These are phyloP conservation scores for Lactarius psammicola DNA, from an alignment of 768 basidiomycete genomes.

Conservation along the genomic window DNA sequence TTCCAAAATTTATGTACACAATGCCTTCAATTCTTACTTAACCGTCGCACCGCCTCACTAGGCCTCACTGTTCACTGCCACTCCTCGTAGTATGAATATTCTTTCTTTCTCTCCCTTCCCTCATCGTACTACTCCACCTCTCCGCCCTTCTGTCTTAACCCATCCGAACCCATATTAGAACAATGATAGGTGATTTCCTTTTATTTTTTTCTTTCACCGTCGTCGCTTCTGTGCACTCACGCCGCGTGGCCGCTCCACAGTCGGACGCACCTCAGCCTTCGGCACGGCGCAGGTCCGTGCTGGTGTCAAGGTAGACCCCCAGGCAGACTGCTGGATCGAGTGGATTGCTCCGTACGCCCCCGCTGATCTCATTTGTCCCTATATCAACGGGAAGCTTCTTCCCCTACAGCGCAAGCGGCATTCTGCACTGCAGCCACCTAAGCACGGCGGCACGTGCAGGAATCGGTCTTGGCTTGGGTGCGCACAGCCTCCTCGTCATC, in stretches of 20 bases:
- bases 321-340: conserved; percentile 14
- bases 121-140: not conserved
- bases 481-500: not conserved
- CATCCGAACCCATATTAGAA: too few relatives aligned
- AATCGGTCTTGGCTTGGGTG: conserved; percentile 8
- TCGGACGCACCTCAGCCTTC: not conserved
- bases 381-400: not conserved
- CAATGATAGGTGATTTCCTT: not conserved
- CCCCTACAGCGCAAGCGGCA: not conserved
- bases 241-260: not conserved
- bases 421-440: not conserved
- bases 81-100: not conserved
- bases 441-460: conserved; percentile 1
- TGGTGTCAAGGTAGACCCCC: not conserved
- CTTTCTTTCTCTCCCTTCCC: not conserved
- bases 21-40: too few relatives aligned
- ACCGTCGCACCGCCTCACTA: too few relatives aligned
- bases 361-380: not conserved
- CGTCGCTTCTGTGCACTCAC: not conserved
- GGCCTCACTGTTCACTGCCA: too few relatives aligned
- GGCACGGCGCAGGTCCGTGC: not conserved
- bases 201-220: not conserved
- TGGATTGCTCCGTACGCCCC: not conserved
- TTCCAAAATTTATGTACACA: too few relatives aligned
- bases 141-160: not conserved